Conservation (phyloP, 371 early-diverging fungal genomes). For the Lichtheimia hyalospora region DNA sequence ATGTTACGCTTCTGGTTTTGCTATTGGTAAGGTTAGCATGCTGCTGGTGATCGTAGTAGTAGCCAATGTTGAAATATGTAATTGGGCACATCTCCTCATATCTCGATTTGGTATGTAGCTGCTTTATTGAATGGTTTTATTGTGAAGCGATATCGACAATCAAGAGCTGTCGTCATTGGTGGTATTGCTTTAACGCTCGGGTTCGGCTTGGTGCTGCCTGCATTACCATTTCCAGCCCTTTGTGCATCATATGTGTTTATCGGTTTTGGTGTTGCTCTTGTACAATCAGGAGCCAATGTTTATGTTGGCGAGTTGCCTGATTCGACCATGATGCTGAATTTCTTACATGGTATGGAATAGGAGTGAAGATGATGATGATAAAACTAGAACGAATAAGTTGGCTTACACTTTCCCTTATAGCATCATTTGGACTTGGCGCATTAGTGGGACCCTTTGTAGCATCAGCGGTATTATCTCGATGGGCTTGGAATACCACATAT, state of each 20-base stretch:
- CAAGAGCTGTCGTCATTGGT: constrained; percentile 15
- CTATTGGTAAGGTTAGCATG: constrained; percentile 13
- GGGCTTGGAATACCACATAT: constrained; percentile 18
- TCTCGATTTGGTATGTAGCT: constrained; percentile 1
- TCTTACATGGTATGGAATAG: constrained; percentile 20
- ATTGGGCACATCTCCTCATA: background rate
- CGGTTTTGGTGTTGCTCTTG: constrained; percentile 20
- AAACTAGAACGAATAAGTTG: background rate
- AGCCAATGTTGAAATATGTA: background rate
- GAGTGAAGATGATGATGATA: background rate
- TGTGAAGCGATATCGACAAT: constrained; percentile 10
- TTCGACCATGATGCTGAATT: constrained; percentile 24
- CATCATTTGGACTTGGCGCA: constrained; percentile 25
- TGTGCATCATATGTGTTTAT: constrained; percentile 17
- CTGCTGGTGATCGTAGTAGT: too few relatives aligned
- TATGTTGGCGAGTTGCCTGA: constrained; percentile 16
- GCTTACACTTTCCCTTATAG: constrained; percentile 3
- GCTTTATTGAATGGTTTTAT: constrained; percentile 24
- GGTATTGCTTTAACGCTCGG: constrained; percentile 9
- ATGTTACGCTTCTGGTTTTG: constrained; percentile 19
- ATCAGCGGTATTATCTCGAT: constrained; percentile 7
- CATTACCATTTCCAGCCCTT: constrained; percentile 21
- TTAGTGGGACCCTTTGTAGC: constrained; percentile 24
- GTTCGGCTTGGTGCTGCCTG: constrained; percentile 8
- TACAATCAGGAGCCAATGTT: constrained; percentile 21